Evolutionary conservation across 2,329 filamentous ascomycete species (phyloP), one percentile per base, ranked within the genome.

Genomic region (Pezicula rhizophila): DNA sequence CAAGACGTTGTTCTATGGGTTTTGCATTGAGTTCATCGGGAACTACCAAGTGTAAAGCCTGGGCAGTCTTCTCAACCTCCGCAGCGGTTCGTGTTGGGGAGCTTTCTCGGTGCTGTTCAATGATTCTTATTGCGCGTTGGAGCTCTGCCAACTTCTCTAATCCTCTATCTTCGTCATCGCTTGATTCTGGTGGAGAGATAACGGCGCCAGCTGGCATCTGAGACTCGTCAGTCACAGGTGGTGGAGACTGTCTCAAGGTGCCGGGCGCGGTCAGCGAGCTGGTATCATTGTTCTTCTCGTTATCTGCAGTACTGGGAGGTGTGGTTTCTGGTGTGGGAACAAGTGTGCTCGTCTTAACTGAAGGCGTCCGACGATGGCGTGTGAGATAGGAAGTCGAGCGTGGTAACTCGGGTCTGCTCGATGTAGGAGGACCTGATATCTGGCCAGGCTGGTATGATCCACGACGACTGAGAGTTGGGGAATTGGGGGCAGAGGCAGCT

Each of bases 171-270:
- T 95, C 89, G 58, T 95, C 89, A 64, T 96, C 91, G 67, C 91
- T 90, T 23, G 85, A 91, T 61, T 96, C 92, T 8, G 92, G 92
- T 33, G 92, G 92, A 0, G 92, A 96, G 51, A 95, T 87, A 58
- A 96, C 81, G 54, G 89, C 90, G 52, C 89, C 89, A 53, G 82
- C 80, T 38, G 90, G 89, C 67, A 96, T 93, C 55, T 80, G 72
- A 51, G 81, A 67, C 23, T 73, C 78, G 69, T 89, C 82, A 54
- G 83, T 88, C 54, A 89, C 70, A 15, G 89, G 88, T n/a, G 88
- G 85, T 14, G 89, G 89, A 42, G 90, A 95, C 66, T 91, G 87
- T 60, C 88, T 82, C 53, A 95, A 72, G 68, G 82, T 88, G 66
- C 74, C 74, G 64, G 74, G 76, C 48, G 71, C 44, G 26, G 47